A percentile compares a stretch with the other conserved stretches of the same genome.
These are phyloP conservation scores for Trichothecium sympodiale DNA, from an alignment of 2,329 filamentous ascomycete genomes.

Conservation along the genomic window DNA sequence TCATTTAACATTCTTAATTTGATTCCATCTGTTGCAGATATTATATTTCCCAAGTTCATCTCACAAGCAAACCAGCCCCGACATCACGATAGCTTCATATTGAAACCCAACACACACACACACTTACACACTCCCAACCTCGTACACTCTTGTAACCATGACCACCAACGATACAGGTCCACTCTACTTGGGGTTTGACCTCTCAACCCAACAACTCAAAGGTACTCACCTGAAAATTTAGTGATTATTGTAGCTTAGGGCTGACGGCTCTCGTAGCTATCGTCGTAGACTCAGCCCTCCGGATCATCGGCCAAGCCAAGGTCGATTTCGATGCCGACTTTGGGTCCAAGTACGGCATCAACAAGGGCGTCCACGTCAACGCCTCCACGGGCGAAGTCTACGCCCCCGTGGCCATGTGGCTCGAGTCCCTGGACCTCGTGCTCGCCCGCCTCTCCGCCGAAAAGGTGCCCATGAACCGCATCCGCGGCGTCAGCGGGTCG, in stretches of 20 bases:
- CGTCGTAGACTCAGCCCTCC: slow-evolving; percentile 72
- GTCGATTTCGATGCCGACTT: slow-evolving; percentile 92
- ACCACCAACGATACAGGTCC: slow-evolving; percentile 30
- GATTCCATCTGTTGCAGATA: too few relatives aligned
- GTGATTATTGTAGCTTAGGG: too few relatives aligned
- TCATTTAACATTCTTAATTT: too few relatives aligned
- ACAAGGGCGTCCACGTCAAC: slow-evolving; percentile 80
- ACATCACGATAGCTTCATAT: too few relatives aligned
- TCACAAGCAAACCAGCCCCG: too few relatives aligned
- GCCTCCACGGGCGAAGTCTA: slow-evolving; percentile 79
- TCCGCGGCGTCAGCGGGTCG: slow-evolving; percentile 78
- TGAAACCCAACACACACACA: neutral
- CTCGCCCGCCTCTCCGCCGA: slow-evolving; percentile 60
- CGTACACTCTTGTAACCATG: slow-evolving; percentile 13
- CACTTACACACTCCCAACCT: neutral
- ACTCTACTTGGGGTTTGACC: slow-evolving; percentile 85
- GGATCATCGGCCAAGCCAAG: slow-evolving; percentile 73
- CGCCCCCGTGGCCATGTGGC: slow-evolving; percentile 86
- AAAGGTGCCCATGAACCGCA: slow-evolving; percentile 55
- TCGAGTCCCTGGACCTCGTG: slow-evolving; percentile 84
- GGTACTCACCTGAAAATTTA: too few relatives aligned
- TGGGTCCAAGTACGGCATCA: slow-evolving; percentile 59
- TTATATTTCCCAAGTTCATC: too few relatives aligned
- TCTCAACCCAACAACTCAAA: slow-evolving; percentile 95
- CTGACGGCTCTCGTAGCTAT: slow-evolving; percentile 43